Base-by-base conservation (phyloP, 1,139 yeast species). In the Hansenula sp. region DNA sequence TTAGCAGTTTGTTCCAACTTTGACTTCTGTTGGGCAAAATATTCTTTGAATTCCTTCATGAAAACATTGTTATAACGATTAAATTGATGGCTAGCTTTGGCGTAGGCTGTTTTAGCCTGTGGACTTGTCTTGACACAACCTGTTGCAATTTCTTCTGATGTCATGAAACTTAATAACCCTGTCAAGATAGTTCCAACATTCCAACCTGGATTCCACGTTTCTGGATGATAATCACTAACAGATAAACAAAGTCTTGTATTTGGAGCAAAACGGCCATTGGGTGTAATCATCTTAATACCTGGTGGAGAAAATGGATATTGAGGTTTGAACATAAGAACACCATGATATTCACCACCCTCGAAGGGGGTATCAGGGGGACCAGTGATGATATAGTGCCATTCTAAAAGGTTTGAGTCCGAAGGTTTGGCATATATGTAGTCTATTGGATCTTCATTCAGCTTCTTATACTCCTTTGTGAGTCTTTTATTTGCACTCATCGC, bases 201-300 rank as follows among this genome's bases (percentile, higher is more conserved):
- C 93, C 93, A 85, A 2, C 88, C 84, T 3, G 94, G 93, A 60
- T 85, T 84, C 94, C 94, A 85, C 2, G 81, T 67, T 57, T 84
- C 86, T n/a, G 91, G 93, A 55, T 86, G 95, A 62, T 74, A 86
- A 28, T 71, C 77, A 47, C 76, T 70, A 65, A 73, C 71, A 30
- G 72, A 66, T 17, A 74, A 58, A 51, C 78, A 74, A 32, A 74
- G 60, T 33, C 73, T 54, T 3, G 67, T 62, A 50, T 71, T 70
- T 39, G 74, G 64, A 1, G 63, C 56, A 53, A 73, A 79, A 33
- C 82, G 61, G 5, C 90, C 94, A 51, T 76, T 79, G 3, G 94
- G 95, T 0, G 95, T 86, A 41, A 79, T 65, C 84, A 86, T 84
- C 38, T 77, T 70, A 44, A 86, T 85, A 16, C 84, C 72, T 0